A percentile compares a stretch with the other conserved stretches of the same genome.
These are phyloP conservation scores for Penicillium sp. DNA, from an alignment of 2,329 filamentous ascomycete species.

Conservation along the genomic window DNA sequence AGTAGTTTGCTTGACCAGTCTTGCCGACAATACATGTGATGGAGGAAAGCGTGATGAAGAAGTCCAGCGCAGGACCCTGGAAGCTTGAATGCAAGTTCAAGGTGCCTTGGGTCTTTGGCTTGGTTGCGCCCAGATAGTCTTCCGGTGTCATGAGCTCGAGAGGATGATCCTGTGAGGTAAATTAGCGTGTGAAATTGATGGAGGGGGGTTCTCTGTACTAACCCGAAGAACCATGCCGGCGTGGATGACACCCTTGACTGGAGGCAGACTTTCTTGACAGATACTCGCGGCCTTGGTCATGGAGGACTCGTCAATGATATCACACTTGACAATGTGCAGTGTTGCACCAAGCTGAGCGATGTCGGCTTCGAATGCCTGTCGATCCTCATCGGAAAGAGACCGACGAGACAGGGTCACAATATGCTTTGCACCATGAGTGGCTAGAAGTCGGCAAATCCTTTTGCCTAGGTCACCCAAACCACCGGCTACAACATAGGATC, in stretches of 20 bases:
- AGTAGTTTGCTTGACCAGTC: constrained; percentile 9
- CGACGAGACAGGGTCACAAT: constrained; percentile 8
- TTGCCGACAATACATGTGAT: constrained; percentile 9
- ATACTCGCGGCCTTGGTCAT: constrained; percentile 1
- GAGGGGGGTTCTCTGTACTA: neutral
- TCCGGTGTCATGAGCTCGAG: constrained; percentile 9
- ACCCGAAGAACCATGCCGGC: constrained; percentile 9
- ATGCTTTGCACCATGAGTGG: constrained; percentile 2
- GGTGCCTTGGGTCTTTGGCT: constrained; percentile 9
- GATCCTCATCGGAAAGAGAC: constrained; percentile 1
- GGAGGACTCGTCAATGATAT: constrained; percentile 3
- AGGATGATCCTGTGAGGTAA: neutral
- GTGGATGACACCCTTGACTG: constrained; percentile 8
- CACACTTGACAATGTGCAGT: constrained; percentile 9
- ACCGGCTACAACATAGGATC: constrained; percentile 10
- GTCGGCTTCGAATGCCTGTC: constrained; percentile 1
- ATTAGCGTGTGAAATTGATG: neutral
- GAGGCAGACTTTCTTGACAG: constrained; percentile 7
- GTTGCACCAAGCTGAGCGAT: constrained; percentile 1
- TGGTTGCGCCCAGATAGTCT: constrained; percentile 3
- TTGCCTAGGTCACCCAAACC: constrained; percentile 7
- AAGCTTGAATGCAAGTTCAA: constrained; percentile 10
- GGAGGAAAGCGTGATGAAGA: constrained; percentile 11
- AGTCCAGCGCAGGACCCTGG: neutral
- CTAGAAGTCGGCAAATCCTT: constrained; percentile 4